Percentiles rank a stretch among this genome's conserved stretches.
phyloP scores from a whole-genome alignment of 2,329 filamentous ascomycete genomes.

The Botryotinia calthae region DNA sequence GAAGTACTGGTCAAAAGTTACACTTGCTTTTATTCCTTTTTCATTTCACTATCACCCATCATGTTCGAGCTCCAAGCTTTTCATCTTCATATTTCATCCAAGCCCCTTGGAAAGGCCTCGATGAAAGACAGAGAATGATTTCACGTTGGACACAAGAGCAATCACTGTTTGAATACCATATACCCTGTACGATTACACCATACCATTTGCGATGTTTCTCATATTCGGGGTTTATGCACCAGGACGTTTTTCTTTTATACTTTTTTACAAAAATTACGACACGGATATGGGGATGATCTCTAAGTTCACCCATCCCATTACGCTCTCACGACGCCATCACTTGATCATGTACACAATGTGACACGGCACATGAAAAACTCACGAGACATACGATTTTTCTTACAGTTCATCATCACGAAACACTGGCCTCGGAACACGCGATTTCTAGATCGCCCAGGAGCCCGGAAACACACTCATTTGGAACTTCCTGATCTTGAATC shows the following conservation, averaged over 20 bases:
- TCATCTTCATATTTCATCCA: neutral
- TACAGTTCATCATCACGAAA: neutral
- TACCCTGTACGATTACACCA: slow-evolving; percentile 2
- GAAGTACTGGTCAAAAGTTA: neutral
- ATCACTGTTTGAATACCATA: slow-evolving; percentile 6
- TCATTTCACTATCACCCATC: neutral
- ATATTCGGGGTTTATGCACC: neutral
- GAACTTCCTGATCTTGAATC: slow-evolving; percentile 1
- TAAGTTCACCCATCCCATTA: neutral
- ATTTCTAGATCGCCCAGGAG: neutral
- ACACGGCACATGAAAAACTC: neutral
- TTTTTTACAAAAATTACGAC: neutral
- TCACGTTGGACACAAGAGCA: neutral
- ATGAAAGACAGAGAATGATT: neutral
- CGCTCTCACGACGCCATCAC: neutral
- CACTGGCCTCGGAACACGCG: neutral
- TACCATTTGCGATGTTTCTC: neutral
- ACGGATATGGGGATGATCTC: neutral
- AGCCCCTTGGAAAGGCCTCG: neutral
- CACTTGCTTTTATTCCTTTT: neutral
- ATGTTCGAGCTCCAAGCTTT: neutral
- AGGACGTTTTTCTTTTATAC: neutral
- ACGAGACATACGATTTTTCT: neutral
- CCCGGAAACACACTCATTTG: neutral
- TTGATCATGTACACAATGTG: neutral